Evolutionary conservation across 352 stramenopile genomes (phyloP).

Genomic region (Phytophthora pluvialis): DNA sequence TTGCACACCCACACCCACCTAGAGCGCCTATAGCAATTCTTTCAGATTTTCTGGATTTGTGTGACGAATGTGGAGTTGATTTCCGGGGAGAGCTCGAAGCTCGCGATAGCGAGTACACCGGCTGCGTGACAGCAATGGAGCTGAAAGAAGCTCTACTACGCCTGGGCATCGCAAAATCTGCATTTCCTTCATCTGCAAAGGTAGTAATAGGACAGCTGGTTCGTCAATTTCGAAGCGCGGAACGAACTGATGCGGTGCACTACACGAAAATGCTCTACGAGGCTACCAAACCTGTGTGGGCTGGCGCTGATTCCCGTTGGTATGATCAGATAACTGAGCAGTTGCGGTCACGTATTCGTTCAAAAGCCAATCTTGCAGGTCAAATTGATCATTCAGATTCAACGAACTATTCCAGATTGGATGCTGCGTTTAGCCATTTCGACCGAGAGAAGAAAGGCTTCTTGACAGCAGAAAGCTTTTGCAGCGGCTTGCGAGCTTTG

Average conservation of each 20-base stretch:
- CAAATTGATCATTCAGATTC: conserved; percentile 41
- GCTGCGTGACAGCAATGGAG: conserved; percentile 48
- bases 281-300: conserved; percentile 2
- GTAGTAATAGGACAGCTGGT: conserved; percentile 58
- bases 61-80: conserved; percentile 53
- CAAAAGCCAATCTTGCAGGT: conserved; percentile 36
- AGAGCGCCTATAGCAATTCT: conserved; percentile 15
- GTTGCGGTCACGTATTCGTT: conserved; percentile 53
- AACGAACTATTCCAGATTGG: conserved; percentile 41
- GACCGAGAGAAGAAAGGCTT: conserved; percentile 63
- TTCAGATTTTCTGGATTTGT: conserved; percentile 38
- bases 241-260: conserved; percentile 40
- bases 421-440: conserved; percentile 71
- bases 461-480: conserved; percentile 44
- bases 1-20: background rate
- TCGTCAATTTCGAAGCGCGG: conserved; percentile 48
- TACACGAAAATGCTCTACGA: conserved; percentile 50
- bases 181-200: conserved; percentile 33
- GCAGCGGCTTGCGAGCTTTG: conserved; percentile 47
- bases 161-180: conserved; percentile 38
- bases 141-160: conserved; percentile 63
- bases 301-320: conserved; percentile 25
- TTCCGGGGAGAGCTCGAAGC: conserved; percentile 60
- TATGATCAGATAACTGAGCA: conserved; percentile 40
- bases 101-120: conserved; percentile 50